phyloP scores from a whole-genome alignment of 139 green algal genomes.

The Tetraselmis chui region DNA sequence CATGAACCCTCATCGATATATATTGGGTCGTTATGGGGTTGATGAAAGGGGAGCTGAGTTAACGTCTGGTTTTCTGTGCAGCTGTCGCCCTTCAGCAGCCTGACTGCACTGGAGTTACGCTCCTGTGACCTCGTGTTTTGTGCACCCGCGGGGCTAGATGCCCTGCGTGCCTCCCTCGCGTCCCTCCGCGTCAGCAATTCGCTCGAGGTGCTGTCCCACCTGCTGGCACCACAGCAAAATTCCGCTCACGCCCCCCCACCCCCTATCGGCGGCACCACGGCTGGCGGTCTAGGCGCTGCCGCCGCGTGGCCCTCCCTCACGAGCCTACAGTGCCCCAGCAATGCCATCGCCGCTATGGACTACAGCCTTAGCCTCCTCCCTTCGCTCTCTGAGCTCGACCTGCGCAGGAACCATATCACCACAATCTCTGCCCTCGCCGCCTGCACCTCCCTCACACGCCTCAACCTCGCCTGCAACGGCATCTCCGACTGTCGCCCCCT shows the following conservation, averaged over 20 bases:
- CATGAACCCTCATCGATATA: too few relatives aligned
- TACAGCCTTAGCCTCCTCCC: constrained; percentile 8
- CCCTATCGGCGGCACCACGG: neutral
- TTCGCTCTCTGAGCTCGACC: neutral
- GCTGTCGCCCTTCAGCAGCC: constrained; percentile 1
- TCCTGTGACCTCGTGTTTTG: constrained; percentile 17
- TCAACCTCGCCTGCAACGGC: constrained; percentile 18
- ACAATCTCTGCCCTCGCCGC: neutral
- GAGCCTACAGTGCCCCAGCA: constrained; percentile 2
- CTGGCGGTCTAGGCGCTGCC: neutral
- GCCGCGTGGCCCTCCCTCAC: constrained; percentile 6
- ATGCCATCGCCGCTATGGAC: constrained; percentile 13
- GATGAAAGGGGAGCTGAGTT: too few relatives aligned
- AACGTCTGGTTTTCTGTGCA: neutral
- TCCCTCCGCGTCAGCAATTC: neutral
- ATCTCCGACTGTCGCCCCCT: neutral
- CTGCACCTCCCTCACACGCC: constrained; percentile 1
- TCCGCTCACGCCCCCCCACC: too few relatives aligned
- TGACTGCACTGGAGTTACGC: constrained; percentile 10
- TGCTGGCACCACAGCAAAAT: constrained; percentile 14
- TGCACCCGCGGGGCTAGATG: neutral
- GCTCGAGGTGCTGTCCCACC: constrained; percentile 15
- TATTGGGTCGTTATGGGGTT: too few relatives aligned
- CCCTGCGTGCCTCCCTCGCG: neutral
- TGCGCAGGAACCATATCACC: constrained; percentile 14